These are phyloP conservation scores for Russula virescens DNA, from an alignment of 768 basidiomycete species.

Conservation along the genomic window DNA sequence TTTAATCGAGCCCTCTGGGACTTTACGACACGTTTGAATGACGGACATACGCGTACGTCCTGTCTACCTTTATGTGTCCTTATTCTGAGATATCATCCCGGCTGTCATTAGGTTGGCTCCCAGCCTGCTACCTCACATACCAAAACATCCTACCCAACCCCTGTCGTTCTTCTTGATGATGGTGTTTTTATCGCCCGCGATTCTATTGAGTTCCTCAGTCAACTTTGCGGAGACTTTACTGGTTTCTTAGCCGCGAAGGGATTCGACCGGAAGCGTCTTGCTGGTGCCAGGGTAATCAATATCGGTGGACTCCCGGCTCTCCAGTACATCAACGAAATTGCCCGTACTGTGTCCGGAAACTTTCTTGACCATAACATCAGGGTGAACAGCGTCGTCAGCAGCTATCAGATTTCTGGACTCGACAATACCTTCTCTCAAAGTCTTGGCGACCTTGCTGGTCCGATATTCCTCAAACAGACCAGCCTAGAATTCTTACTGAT, in stretches of 20 bases:
- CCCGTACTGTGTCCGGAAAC: conserved; percentile 54
- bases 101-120: conserved; percentile 45
- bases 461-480: conserved; percentile 41
- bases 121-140: conserved; percentile 43
- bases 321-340: conserved; percentile 51
- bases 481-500: conserved; percentile 46
- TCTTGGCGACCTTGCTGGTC: conserved; percentile 52
- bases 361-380: conserved; percentile 60
- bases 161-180: conserved; percentile 31
- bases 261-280: too few species aligned
- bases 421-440: conserved; percentile 49
- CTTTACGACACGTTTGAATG: conserved; percentile 51
- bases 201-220: conserved; percentile 44
- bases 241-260: conserved; percentile 39
- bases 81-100: not conserved
- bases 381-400: conserved; percentile 53
- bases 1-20: conserved; percentile 55
- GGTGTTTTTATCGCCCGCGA: conserved; percentile 49
- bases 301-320: conserved; percentile 52
- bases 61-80: too few species aligned
- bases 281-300: too few species aligned
- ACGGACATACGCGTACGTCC: conserved; percentile 57
- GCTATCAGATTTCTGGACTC: conserved; percentile 44
- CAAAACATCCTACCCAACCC: conserved; percentile 51
- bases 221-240: conserved; percentile 43